These are phyloP conservation scores for Podospora pseudoanserina DNA, from an alignment of 495 filamentous ascomycete genomes.

Conservation along the genomic window DNA sequence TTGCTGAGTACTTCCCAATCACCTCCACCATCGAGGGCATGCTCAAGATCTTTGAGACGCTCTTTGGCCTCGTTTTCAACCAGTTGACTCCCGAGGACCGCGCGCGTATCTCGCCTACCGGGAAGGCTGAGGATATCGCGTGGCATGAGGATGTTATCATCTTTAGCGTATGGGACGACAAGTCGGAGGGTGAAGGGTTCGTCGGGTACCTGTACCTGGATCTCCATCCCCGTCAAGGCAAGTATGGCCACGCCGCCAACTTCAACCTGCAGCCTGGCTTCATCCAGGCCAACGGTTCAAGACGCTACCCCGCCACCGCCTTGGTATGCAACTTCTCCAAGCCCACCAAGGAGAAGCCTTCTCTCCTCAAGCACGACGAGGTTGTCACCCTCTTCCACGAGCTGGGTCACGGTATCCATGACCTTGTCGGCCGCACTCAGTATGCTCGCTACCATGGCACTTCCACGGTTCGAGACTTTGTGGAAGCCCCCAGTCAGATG, in stretches of 20 bases:
- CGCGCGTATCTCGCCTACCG: conserved; percentile 46
- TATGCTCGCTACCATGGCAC: conserved; percentile 62
- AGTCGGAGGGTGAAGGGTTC: conserved; percentile 53
- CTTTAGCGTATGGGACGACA: conserved; percentile 62
- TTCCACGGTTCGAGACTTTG: conserved; percentile 58
- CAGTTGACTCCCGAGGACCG: conserved; percentile 60
- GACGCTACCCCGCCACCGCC: conserved; percentile 58
- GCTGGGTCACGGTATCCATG: conserved; percentile 63
- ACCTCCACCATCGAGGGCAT: conserved; percentile 80
- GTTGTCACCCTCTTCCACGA: conserved; percentile 65
- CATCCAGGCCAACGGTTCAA: conserved; percentile 48
- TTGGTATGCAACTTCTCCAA: conserved; percentile 67
- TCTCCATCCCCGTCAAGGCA: conserved; percentile 58
- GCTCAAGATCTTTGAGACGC: conserved; percentile 89
- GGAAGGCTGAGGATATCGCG: conserved; percentile 54
- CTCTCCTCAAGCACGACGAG: conserved; percentile 60
- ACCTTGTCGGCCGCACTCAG: conserved; percentile 51
- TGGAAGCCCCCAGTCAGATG: conserved; percentile 65
- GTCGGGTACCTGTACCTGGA: conserved; percentile 65
- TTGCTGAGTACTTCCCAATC: conserved; percentile 93
- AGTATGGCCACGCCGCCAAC: conserved; percentile 71
- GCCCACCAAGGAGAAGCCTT: conserved; percentile 58
- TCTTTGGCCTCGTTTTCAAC: conserved; percentile 90
- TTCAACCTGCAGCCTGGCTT: conserved; percentile 72
- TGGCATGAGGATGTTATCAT: conserved; percentile 63